phyloP scores from a whole-genome alignment of 768 basidiomycete species.

The Serendipita sp. region DNA sequence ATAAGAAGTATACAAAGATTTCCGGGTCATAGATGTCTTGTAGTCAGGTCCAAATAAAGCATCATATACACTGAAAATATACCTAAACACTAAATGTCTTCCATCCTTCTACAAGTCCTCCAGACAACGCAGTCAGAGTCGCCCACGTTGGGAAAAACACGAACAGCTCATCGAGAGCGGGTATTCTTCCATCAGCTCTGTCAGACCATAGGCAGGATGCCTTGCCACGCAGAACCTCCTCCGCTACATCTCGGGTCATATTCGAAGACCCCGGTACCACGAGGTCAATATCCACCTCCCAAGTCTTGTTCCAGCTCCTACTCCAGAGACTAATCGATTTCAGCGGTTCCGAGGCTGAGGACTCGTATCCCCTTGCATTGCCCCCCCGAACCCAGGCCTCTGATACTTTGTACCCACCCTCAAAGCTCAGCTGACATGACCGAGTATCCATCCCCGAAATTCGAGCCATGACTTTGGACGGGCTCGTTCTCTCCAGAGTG shows the following conservation, averaged over 20 bases:
- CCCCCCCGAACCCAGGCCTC: neutral
- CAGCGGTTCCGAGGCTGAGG: neutral
- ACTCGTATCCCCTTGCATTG: neutral
- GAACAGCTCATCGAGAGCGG: neutral
- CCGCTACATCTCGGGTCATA: neutral
- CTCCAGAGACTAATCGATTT: neutral
- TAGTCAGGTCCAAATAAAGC: neutral
- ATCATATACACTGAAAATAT: neutral
- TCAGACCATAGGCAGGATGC: conserved; percentile 3
- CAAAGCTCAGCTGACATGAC: neutral
- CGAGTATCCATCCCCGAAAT: neutral
- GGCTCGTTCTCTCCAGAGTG: neutral
- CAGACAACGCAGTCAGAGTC: neutral
- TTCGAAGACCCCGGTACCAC: neutral
- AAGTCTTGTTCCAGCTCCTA: neutral
- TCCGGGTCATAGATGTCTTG: neutral
- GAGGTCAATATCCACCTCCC: neutral
- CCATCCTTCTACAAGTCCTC: neutral
- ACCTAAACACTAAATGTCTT: neutral
- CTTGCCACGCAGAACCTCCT: neutral
- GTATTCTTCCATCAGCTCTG: neutral
- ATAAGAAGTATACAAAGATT: neutral
- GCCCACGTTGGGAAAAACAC: conserved; percentile 1
- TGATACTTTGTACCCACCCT: neutral
- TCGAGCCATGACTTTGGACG: neutral